Percentiles rank a stretch among this genome's conserved stretches.
Evolutionary conservation across 2,329 filamentous ascomycete species (phyloP).

Genomic region (Blumeriella jaapii): DNA sequence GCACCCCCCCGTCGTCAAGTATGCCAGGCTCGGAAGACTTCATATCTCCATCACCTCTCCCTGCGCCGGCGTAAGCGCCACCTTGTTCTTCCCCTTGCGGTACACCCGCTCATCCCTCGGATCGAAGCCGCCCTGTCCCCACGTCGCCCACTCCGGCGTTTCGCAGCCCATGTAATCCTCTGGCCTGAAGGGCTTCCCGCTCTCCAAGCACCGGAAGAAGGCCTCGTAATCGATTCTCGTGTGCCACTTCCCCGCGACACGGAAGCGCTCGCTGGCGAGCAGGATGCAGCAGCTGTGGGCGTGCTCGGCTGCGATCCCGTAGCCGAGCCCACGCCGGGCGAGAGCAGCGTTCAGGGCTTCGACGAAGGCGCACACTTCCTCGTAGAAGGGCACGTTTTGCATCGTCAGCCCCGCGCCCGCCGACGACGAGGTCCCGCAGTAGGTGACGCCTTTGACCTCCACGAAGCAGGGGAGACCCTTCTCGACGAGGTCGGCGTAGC

Average conservation of each 20-base stretch:
- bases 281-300: slow-evolving; percentile 90
- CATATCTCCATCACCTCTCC: slow-evolving; percentile 11
- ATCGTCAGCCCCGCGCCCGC: slow-evolving; percentile 83
- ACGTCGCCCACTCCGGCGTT: slow-evolving; percentile 88
- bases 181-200: slow-evolving; percentile 56
- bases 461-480: slow-evolving; percentile 82
- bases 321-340: slow-evolving; percentile 56
- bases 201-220: slow-evolving; percentile 79
- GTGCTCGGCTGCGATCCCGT: slow-evolving; percentile 91
- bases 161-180: slow-evolving; percentile 82
- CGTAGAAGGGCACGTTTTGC: slow-evolving; percentile 94
- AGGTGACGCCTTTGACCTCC: slow-evolving; percentile 93
- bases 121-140: slow-evolving; percentile 92
- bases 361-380: slow-evolving; percentile 78
- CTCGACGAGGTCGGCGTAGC: slow-evolving; percentile 83
- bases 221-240: slow-evolving; percentile 81
- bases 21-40: no score
- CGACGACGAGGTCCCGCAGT: slow-evolving; percentile 82
- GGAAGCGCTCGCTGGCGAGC: slow-evolving; percentile 72
- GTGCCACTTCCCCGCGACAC: slow-evolving; percentile 69
- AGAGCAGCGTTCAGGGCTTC: slow-evolving; percentile 61
- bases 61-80: slow-evolving; percentile 16
- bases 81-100: slow-evolving; percentile 56
- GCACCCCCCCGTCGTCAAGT: no score
- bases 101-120: slow-evolving; percentile 80